A percentile compares a stretch with the other conserved stretches of the same genome.
These are phyloP conservation scores for Chlorella sp. DNA, from an alignment of 139 green algal genomes.

Conservation along the genomic window DNA sequence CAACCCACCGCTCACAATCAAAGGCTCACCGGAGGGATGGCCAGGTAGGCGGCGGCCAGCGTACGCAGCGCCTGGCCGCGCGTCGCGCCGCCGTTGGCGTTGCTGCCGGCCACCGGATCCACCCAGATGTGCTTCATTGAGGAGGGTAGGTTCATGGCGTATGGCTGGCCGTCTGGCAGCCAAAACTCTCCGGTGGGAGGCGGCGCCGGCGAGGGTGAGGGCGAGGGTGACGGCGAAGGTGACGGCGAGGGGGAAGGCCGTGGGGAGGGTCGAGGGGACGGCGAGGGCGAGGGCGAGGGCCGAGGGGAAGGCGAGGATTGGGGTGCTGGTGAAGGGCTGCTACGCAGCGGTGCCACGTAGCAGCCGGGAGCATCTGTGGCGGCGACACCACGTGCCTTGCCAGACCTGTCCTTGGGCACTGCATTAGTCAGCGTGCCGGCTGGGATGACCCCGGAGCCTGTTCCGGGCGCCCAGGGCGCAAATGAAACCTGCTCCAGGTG, in stretches of 20 bases:
- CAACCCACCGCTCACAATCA: no score
- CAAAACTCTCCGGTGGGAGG: not conserved
- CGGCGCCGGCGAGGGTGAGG: not conserved
- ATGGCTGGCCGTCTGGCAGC: not conserved
- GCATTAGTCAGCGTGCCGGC: not conserved
- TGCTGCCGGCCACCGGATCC: not conserved
- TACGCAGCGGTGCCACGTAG: not conserved
- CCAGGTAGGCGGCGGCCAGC: constrained; percentile 7
- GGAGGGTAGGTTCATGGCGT: not conserved
- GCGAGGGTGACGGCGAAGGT: not conserved
- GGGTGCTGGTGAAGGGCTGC: not conserved
- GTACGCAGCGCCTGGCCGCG: constrained; percentile 1
- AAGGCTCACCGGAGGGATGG: not conserved
- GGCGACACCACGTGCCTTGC: not conserved
- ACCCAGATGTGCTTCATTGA: constrained; percentile 15
- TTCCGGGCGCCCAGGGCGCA: not conserved
- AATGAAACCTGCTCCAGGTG: not conserved
- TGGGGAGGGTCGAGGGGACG: not conserved
- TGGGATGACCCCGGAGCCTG: not conserved
- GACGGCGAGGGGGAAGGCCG: not conserved
- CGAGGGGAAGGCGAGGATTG: not conserved
- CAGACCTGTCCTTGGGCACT: not conserved
- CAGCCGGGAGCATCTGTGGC: not conserved
- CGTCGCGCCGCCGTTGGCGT: not conserved
- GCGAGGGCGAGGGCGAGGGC: not conserved